These are phyloP conservation scores for Jatropha multifida DNA, from an alignment of 441 rosid species.

Conservation along the genomic window DNA sequence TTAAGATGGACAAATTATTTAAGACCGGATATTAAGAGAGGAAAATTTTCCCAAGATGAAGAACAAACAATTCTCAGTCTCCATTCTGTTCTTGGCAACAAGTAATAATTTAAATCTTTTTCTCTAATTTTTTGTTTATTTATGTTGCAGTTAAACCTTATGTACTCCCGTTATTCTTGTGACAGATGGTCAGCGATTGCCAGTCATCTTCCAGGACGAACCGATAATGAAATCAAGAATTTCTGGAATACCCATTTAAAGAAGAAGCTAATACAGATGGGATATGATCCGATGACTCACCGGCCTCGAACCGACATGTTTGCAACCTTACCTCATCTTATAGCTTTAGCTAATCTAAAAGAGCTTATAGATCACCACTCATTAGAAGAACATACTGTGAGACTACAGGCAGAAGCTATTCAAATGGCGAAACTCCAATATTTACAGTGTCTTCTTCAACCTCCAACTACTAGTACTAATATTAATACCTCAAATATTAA, in stretches of 20 bases:
- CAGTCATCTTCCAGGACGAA: constrained; percentile 66
- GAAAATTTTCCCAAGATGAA: constrained; percentile 81
- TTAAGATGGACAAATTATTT: constrained; percentile 91
- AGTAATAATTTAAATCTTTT: constrained; percentile 34
- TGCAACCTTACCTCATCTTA: constrained; percentile 57
- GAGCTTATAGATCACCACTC: constrained; percentile 47
- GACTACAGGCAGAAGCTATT: constrained; percentile 52
- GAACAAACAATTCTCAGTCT: constrained; percentile 82
- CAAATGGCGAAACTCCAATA: constrained; percentile 52
- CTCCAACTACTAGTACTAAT: constrained; percentile 6
- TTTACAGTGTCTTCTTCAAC: constrained; percentile 61
- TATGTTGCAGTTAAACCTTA: not conserved
- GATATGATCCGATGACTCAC: constrained; percentile 88
- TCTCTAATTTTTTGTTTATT: not conserved
- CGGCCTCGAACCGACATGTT: constrained; percentile 75
- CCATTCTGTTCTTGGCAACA: constrained; percentile 86
- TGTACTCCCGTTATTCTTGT: not conserved
- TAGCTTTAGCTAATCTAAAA: constrained; percentile 62
- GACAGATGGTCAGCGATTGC: constrained; percentile 92
- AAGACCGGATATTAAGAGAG: constrained; percentile 89
- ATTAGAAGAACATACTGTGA: constrained; percentile 45
- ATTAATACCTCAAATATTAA: no score
- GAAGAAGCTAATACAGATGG: constrained; percentile 86
- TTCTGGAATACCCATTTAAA: constrained; percentile 89
- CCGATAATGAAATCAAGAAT: constrained; percentile 87